Evolutionary conservation across 768 basidiomycete species (phyloP).

Genomic region (Botryobasidium botryosum): DNA sequence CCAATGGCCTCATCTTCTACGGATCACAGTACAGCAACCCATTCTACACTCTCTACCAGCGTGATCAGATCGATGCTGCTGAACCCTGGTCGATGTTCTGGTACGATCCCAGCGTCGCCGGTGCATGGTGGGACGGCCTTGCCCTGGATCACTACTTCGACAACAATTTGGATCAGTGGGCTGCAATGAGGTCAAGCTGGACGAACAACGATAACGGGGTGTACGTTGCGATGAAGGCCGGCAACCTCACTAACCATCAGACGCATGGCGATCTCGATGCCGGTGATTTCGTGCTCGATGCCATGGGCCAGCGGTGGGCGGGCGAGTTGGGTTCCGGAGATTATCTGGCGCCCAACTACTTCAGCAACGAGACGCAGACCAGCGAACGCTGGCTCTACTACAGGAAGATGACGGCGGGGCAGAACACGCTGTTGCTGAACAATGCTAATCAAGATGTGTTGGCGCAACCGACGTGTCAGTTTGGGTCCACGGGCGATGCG

Average conservation of each 20-base stretch:
- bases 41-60: constrained; percentile 71
- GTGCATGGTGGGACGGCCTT: constrained; percentile 84
- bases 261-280: constrained; percentile 90
- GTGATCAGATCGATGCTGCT: constrained; percentile 65
- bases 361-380: constrained; percentile 53
- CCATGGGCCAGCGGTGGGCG: constrained; percentile 83
- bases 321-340: constrained; percentile 87
- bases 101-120: constrained; percentile 70
- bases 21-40: constrained; percentile 52
- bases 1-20: constrained; percentile 75
- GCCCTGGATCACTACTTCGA: constrained; percentile 73
- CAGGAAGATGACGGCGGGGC: constrained; percentile 91
- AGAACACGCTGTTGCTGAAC: constrained; percentile 79
- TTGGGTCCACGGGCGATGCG: constrained; percentile 33
- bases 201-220: constrained; percentile 64
- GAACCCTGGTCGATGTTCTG: constrained; percentile 81
- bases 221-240: constrained; percentile 82
- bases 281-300: constrained; percentile 93
- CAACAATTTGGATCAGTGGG: constrained; percentile 64
- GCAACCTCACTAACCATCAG: constrained; percentile 65
- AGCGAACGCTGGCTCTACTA: constrained; percentile 77
- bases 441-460: constrained; percentile 63
- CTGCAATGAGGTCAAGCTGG: constrained; percentile 82
- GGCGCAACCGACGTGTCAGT: constrained; percentile 38
- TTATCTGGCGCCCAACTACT: constrained; percentile 60